A percentile compares a stretch with the other conserved stretches of the same genome.
These are phyloP conservation scores for Chlamydomonas incerta DNA, from an alignment of 139 green algal genomes.

Conservation along the genomic window DNA sequence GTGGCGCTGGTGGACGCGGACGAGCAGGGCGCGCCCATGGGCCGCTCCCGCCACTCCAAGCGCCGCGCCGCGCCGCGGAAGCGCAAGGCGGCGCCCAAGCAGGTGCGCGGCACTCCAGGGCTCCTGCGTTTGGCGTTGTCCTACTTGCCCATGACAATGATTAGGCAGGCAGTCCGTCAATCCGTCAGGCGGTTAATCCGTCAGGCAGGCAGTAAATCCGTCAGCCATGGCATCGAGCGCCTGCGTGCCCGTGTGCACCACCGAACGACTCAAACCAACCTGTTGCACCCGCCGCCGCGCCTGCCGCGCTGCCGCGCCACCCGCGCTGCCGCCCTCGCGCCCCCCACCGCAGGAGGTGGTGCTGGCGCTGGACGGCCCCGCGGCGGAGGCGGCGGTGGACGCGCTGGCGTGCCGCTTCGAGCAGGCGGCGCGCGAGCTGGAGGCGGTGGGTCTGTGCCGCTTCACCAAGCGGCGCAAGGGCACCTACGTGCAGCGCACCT, in stretches of 20 bases:
- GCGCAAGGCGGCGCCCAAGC: slow-evolving; percentile 32
- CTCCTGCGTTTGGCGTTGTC: too few relatives aligned
- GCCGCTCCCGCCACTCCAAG: slow-evolving; percentile 1
- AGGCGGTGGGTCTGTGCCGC: slow-evolving; percentile 46
- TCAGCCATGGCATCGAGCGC: too few relatives aligned
- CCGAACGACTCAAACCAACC: too few relatives aligned
- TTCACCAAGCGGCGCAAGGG: slow-evolving; percentile 50
- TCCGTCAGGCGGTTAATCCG: too few relatives aligned
- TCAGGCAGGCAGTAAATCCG: too few relatives aligned
- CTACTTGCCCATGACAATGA: too few relatives aligned
- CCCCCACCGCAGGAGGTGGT: slow-evolving; percentile 42
- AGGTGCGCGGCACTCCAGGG: too few relatives aligned
- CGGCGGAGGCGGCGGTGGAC: slow-evolving; percentile 32
- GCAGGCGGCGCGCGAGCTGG: slow-evolving; percentile 48
- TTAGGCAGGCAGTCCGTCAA: too few relatives aligned
- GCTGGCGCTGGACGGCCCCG: slow-evolving; percentile 28
- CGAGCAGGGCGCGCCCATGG: not conserved
- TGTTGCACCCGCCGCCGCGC: too few relatives aligned
- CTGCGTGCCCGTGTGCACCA: too few relatives aligned
- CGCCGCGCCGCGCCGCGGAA: slow-evolving; percentile 7
- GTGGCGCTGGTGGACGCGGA: not conserved
- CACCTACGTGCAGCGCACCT: slow-evolving; percentile 36
- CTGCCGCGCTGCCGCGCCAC: too few relatives aligned
- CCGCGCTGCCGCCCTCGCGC: too few relatives aligned
- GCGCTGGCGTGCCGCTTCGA: slow-evolving; percentile 38